Percentiles rank a stretch among this genome's conserved stretches.
Evolutionary conservation across 495 filamentous ascomycete species (phyloP).

Genomic region (Neurospora sp.): DNA sequence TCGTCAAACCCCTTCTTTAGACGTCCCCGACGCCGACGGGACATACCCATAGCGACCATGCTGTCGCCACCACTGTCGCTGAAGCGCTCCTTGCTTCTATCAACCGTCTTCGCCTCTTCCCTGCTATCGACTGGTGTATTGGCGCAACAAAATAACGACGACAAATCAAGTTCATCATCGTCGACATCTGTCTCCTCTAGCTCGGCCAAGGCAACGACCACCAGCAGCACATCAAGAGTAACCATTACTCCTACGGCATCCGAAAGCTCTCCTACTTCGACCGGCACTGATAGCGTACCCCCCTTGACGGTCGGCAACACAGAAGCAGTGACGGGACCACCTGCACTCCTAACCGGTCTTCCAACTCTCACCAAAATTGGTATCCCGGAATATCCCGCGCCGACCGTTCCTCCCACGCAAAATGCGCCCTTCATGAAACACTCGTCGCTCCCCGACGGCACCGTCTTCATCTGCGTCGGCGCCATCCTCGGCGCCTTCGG

Average conservation of each 20-base stretch:
- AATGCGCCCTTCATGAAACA: constrained; percentile 92
- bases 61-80: constrained; percentile 18
- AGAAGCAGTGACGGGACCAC: constrained; percentile 7
- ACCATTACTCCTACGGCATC: neutral
- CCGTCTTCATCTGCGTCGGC: constrained; percentile 91
- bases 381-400: constrained; percentile 43
- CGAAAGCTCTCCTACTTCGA: neutral
- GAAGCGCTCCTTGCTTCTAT: constrained; percentile 26
- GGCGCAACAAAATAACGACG: constrained; percentile 22
- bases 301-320: neutral
- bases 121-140: constrained; percentile 8
- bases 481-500: constrained; percentile 77
- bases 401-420: constrained; percentile 69
- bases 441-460: constrained; percentile 84
- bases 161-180: neutral
- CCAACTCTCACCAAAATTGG: constrained; percentile 38
- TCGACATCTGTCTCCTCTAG: constrained; percentile 3
- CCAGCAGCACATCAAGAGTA: neutral
- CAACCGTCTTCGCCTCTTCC: constrained; percentile 19
- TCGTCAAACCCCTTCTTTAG: neutral
- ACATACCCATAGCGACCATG: constrained; percentile 11
- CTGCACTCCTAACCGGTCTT: constrained; percentile 22
- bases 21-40: neutral
- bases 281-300: neutral
- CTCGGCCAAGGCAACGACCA: neutral